A percentile compares a stretch with the other conserved stretches of the same genome.
These are phyloP conservation scores for Ophiostoma sp. DNA, from an alignment of 2,329 filamentous ascomycete species.

Conservation along the genomic window DNA sequence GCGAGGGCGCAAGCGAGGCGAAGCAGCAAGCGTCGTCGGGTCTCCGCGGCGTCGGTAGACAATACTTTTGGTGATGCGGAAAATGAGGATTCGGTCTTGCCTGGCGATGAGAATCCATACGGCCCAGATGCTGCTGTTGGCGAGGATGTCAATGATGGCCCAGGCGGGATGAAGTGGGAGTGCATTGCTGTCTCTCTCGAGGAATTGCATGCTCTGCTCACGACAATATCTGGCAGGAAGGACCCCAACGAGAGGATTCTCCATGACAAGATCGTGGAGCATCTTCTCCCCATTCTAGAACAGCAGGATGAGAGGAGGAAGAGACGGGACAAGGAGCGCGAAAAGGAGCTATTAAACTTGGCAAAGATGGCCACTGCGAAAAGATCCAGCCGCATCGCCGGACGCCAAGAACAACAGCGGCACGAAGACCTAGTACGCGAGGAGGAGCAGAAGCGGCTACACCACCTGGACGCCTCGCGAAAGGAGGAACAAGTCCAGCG, in stretches of 20 bases:
- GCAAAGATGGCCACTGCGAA: constrained; percentile 92
- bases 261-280: constrained; percentile 63
- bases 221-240: constrained; percentile 65
- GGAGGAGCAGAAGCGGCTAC: constrained; percentile 59
- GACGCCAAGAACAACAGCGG: constrained; percentile 71
- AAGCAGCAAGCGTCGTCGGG: constrained; percentile 65
- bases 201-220: constrained; percentile 69
- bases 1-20: constrained; percentile 59
- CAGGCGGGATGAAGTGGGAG: constrained; percentile 81
- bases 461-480: constrained; percentile 59
- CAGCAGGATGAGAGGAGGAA: constrained; percentile 71
- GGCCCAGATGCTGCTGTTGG: constrained; percentile 31
- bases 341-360: constrained; percentile 73
- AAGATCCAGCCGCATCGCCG: constrained; percentile 81
- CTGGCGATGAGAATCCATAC: constrained; percentile 22
- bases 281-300: constrained; percentile 79
- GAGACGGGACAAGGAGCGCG: constrained; percentile 58
- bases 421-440: constrained; percentile 66
- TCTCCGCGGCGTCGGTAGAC: constrained; percentile 32
- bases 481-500: constrained; percentile 59
- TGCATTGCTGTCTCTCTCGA: constrained; percentile 76
- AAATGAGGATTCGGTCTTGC: constrained; percentile 28
- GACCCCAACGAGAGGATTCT: constrained; percentile 82
- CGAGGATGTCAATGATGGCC: constrained; percentile 48
- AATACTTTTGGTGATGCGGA: constrained; percentile 38